Base-by-base conservation (phyloP, 1,139 yeast species). In the Torulaspora pretoriensis region DNA sequence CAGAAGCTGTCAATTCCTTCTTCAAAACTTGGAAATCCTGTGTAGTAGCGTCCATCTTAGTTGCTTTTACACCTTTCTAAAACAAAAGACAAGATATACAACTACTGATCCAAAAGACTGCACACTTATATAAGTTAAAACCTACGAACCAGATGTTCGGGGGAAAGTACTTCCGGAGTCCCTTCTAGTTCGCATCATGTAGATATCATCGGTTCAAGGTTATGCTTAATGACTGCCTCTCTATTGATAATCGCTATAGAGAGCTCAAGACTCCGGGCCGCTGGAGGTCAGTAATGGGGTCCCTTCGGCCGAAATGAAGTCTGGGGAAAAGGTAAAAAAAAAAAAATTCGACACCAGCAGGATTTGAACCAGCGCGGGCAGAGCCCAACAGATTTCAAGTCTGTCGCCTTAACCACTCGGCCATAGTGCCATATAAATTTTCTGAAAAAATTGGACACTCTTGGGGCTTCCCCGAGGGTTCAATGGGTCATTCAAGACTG, bases 341-440 rank as follows among this genome's bases (percentile, higher is more conserved):
- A 16, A 23, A 51, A 48, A 50, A 45, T 46, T 45, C 61, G 62
- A 59, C 61, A 57, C 56, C 61, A 49, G 60, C 61, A 56, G 62
- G 62, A 58, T 57, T 59, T 54, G 63, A 59, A 59, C 63, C 61
- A 51, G 61, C 62, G 63, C 63, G 63, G 63, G 62, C 63, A 58
- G 57, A 57, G 63, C 62, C 62, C 62, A 59, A 58, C 60, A 58
- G 62, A 57, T 59, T 58, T 59, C 62, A 57, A 59, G 61, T 59
- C 62, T 59, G 59, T 56, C 63, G 61, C 62, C 62, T 59, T 59
- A 59, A 57, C 63, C 63, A 56, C 62, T 59, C 63, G 63, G 63
- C 62, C 63, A 59, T 47, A 55, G 55, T 57, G 61, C 59, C 63
- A 36, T 14, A 25, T n/a, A 35, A 19, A 33, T 8, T 13, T 22